phyloP scores from a whole-genome alignment of 2,329 filamentous ascomycete genomes.

The Chaetothyriales sp. region DNA sequence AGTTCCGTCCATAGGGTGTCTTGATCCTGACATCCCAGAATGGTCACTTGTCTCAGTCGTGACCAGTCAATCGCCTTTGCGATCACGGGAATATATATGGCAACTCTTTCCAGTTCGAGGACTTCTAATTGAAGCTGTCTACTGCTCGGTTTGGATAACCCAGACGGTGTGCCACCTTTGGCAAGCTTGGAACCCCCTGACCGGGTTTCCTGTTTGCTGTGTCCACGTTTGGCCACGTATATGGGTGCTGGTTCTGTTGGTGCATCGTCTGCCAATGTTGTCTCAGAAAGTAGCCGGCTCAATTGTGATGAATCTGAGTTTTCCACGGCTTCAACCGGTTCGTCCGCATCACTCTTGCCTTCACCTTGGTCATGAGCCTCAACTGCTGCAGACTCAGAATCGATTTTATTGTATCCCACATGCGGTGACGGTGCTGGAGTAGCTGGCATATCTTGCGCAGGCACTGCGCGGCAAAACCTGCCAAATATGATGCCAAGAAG shows the following conservation, averaged over 20 bases:
- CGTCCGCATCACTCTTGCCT: neutral
- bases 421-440: neutral
- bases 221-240: neutral
- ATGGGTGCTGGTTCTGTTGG: neutral
- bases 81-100: slow-evolving; percentile 56
- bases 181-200: neutral
- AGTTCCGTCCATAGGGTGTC: slow-evolving; percentile 62
- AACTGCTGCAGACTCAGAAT: neutral
- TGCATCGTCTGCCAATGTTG: slow-evolving; percentile 3
- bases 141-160: neutral
- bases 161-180: neutral
- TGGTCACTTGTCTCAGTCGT: slow-evolving; percentile 52
- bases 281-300: slow-evolving; percentile 10
- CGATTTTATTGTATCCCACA: slow-evolving; percentile 1
- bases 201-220: neutral
- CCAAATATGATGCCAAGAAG: slow-evolving; percentile 54
- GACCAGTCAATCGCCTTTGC: slow-evolving; percentile 61
- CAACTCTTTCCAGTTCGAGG: slow-evolving; percentile 60
- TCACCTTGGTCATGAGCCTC: slow-evolving; percentile 2
- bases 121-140: slow-evolving; percentile 49
- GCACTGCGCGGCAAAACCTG: slow-evolving; percentile 42
- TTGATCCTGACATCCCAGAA: slow-evolving; percentile 57
- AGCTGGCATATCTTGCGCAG: neutral
- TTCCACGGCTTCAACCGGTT: neutral
- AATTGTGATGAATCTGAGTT: slow-evolving; percentile 11